Evolutionary conservation across 768 basidiomycete genomes (phyloP), one percentile per base, ranked within the genome.

Genomic region (Crassisporium funariophilum): DNA sequence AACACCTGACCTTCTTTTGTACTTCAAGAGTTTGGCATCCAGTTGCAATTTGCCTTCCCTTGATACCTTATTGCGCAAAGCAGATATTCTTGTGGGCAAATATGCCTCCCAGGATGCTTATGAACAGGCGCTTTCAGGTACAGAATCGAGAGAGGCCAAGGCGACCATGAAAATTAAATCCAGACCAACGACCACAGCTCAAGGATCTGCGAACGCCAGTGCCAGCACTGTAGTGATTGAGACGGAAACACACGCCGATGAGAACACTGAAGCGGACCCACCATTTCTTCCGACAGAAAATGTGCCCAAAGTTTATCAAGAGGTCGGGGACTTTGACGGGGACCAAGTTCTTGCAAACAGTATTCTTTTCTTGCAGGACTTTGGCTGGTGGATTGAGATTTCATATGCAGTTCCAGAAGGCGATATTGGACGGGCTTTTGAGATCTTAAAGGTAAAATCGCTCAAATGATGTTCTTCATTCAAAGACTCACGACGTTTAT

Each of bases 391-490:
- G 20, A 47, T 55, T 5, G 64, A 66, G 22, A 38, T 57, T 19
- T 39, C 47, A 1, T 49, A 58, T 37, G 57, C 65, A 1, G 44
- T 61, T 11, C 39, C 65, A 4, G 64, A 65, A 17, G 66, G 68
- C 3, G 61, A 66, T 49, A 56, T 58, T 27, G 66, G 67, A 1
- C 56, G 61, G 1, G 56, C 61, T 0, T 58, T 54, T 16, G 60
- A 66, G 34, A 50, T 55, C 6, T 31, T 67, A 22, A 66, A 66
- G 60, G 66, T 65, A 23, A 17, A n/a, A n/a, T n/a, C n/a, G n/a
- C n/a, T n/a, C n/a, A n/a, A n/a, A n/a, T n/a, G n/a, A n/a, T n/a
- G n/a, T n/a, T n/a, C n/a, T n/a, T n/a, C n/a, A n/a, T n/a, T n/a
- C n/a, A n/a, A n/a, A n/a, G n/a, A n/a, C n/a, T n/a, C n/a, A n/a